Evolutionary conservation across 164 flowering plant species (phyloP).

Genomic region (Sedum album): DNA sequence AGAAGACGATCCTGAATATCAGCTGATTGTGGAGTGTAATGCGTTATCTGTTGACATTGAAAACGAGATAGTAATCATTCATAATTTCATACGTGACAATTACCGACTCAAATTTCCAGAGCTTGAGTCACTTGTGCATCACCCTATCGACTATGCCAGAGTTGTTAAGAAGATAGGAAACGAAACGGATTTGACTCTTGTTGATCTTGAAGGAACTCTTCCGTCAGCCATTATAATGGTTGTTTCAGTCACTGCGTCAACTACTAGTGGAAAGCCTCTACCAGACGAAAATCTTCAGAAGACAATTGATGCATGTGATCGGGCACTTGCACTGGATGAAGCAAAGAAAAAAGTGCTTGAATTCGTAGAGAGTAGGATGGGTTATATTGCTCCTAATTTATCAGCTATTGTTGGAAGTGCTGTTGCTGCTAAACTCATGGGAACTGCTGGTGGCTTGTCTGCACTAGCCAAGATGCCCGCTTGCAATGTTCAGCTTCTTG

Average conservation of each 20-base stretch:
- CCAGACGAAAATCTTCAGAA: conserved; percentile 72
- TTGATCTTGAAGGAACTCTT: conserved; percentile 87
- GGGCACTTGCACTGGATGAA: conserved; percentile 80
- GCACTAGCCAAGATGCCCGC: conserved; percentile 95
- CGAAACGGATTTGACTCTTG: conserved; percentile 81
- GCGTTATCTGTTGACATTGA: conserved; percentile 87
- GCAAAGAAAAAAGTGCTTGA: conserved; percentile 87
- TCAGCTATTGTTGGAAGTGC: conserved; percentile 96
- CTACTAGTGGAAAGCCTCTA: conserved; percentile 89
- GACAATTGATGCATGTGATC: conserved; percentile 89
- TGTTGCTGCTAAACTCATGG: conserved; percentile 97
- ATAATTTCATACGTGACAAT: conserved; percentile 89
- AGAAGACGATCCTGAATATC: conserved; percentile 96
- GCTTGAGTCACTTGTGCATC: conserved; percentile 93
- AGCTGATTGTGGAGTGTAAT: conserved; percentile 89
- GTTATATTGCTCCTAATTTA: conserved; percentile 90
- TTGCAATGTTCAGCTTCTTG: conserved; percentile 95
- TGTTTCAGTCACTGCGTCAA: conserved; percentile 89
- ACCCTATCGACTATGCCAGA: conserved; percentile 95
- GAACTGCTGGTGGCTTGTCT: conserved; percentile 92
- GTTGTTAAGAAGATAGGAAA: conserved; percentile 94
- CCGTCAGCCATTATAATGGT: conserved; percentile 96
- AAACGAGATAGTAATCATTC: conserved; percentile 80
- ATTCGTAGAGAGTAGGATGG: conserved; percentile 94
- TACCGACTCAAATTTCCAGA: conserved; percentile 88